These are phyloP conservation scores for Cutaneotrichosporon sp. DNA, from an alignment of 1,284 basidiomycete species.

Conservation along the genomic window DNA sequence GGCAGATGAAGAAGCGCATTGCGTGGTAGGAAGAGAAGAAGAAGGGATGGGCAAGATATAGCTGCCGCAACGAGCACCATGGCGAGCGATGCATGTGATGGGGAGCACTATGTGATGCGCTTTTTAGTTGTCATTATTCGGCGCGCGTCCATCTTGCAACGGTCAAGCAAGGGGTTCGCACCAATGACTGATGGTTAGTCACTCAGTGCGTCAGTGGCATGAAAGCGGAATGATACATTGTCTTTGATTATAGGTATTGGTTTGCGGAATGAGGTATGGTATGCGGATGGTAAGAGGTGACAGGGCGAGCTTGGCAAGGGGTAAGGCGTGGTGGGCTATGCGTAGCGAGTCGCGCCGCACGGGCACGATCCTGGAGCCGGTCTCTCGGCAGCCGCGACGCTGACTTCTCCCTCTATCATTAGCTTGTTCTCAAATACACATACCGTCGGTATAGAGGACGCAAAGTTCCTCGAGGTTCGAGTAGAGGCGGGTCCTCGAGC, in stretches of 20 bases:
- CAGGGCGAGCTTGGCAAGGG: background rate
- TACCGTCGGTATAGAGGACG: constrained; percentile 21
- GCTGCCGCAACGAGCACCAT: background rate
- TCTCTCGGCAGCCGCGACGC: constrained; percentile 14
- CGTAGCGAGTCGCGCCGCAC: constrained; percentile 6
- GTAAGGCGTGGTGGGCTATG: background rate
- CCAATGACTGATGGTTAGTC: too few species aligned
- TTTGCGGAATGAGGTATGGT: background rate
- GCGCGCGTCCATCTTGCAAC: background rate
- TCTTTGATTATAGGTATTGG: background rate
- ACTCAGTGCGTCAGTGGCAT: too few species aligned
- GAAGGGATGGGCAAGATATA: background rate
- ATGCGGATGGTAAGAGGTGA: background rate
- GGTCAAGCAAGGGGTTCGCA: background rate
- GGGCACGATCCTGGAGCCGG: background rate
- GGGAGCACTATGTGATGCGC: background rate
- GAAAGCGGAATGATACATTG: too few species aligned
- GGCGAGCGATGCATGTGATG: background rate
- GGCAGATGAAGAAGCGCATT: background rate
- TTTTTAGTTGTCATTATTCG: background rate
- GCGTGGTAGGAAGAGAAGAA: background rate
- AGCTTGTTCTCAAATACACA: background rate
- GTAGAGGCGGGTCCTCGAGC: constrained; percentile 12
- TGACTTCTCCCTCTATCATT: constrained; percentile 12
- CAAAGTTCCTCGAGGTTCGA: constrained; percentile 23